Evolutionary conservation across 352 stramenopile genomes (phyloP), one percentile per base, ranked within the genome.

Genomic region (Phytophthora citricola): DNA sequence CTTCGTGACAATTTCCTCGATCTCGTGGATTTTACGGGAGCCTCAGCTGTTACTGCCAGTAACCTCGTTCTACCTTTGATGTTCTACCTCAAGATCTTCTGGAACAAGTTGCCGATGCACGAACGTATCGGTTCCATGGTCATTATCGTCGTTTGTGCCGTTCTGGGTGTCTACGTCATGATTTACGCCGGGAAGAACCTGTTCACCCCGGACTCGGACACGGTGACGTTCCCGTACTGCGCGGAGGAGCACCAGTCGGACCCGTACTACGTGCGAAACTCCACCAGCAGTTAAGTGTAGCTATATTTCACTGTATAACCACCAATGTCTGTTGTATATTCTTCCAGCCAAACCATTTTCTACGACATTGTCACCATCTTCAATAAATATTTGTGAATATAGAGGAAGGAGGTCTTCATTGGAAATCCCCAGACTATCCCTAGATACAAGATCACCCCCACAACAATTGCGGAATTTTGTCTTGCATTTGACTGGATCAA

Each of bases 71-170:
- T 87, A 12, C 78, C 78, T 39, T 50, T 84, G 3, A 27, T 64
- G n/a, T 83, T 84, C 49, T 87, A 87, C 71, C 58, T 87, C 38
- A 85, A 85, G 48, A 39, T 76, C 15, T 71, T 76, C 49, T 79
- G 72, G 68, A 66, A 31, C 20, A 71, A 73, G 36, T 64, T 85
- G 6, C 71, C 74, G 2, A 56, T 81, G 31, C 78, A 81, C 63
- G 77, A 85, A 49, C 76, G 75, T 26, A 43, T 68, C 1, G 52
- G 60, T 2, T 74, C 71, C 41, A 44, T 79, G 32, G 0, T 78
- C 5, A 75, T 81, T 44, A 75, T 81, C 29, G 22, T 71, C 9
- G 50, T 83, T 8, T 78, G 71, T 50, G 20, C 66, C 10, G 10
- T 69, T 36, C 43, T 83, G 9, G 75, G 71, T 34, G 55, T 75